Evolutionary conservation across 306 rosid species (phyloP).

Genomic region (Pueraria montana): DNA sequence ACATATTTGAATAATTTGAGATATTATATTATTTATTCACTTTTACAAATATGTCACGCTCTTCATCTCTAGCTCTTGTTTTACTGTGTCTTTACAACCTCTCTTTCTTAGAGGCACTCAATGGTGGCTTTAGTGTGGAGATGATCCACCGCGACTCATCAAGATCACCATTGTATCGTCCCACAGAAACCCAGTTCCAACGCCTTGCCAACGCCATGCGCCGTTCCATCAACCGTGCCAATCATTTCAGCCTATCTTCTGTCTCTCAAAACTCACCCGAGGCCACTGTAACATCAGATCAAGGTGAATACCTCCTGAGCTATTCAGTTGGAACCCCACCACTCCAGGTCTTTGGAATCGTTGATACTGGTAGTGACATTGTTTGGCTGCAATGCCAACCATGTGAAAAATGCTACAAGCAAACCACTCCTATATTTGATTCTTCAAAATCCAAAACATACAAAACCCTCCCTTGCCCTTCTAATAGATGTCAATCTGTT

Average conservation of each 20-base stretch:
- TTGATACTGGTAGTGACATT: conserved; percentile 73
- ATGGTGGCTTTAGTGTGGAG: conserved; percentile 48
- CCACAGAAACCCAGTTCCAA: conserved; percentile 43
- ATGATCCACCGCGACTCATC: conserved; percentile 67
- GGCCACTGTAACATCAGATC: not conserved
- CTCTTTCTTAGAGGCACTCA: not conserved
- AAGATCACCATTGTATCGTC: conserved; percentile 55
- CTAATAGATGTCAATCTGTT: not conserved
- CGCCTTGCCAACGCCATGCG: conserved; percentile 46
- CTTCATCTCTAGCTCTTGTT: not conserved
- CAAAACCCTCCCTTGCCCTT: not conserved
- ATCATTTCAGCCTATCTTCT: not conserved
- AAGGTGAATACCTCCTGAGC: conserved; percentile 61
- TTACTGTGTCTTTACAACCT: not conserved
- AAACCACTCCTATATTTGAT: conserved; percentile 54
- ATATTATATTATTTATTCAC: not conserved
- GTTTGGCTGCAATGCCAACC: conserved; percentile 75
- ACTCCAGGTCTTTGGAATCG: conserved; percentile 37
- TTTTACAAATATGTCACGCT: not conserved
- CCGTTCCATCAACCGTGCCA: conserved; percentile 48
- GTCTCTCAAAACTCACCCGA: not conserved
- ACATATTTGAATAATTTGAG: not conserved
- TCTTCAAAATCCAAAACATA: conserved; percentile 47
- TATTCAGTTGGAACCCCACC: conserved; percentile 27
- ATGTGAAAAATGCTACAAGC: conserved; percentile 55